These are phyloP conservation scores for Epipyxis sp. DNA, from an alignment of 108 stramenopile species.

Conservation along the genomic window DNA sequence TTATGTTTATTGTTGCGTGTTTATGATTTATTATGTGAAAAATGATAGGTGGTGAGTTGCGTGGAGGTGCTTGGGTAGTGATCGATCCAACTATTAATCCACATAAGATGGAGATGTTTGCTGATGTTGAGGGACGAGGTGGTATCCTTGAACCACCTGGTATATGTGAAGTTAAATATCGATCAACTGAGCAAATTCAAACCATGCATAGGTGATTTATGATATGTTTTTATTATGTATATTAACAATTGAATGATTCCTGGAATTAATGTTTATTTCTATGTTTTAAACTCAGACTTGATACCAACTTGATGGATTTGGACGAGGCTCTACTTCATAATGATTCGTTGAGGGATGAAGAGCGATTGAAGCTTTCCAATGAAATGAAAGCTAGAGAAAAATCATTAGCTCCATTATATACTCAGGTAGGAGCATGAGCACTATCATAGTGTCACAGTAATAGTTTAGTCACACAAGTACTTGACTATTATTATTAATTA, in stretches of 20 bases:
- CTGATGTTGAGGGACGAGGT: conserved; percentile 80
- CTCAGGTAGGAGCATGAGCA: too few relatives aligned
- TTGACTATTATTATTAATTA: too few relatives aligned
- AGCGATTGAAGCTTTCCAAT: conserved; percentile 52
- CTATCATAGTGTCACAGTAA: too few relatives aligned
- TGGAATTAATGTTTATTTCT: conserved; percentile 74
- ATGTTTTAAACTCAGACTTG: too few relatives aligned
- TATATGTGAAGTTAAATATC: conserved; percentile 59
- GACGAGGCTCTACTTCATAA: conserved; percentile 61
- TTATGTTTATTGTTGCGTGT: too few relatives aligned
- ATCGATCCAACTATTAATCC: conserved; percentile 96
- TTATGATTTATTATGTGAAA: too few relatives aligned
- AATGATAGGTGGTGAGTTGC: too few relatives aligned
- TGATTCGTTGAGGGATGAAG: neutral
- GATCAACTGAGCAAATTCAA: conserved; percentile 42
- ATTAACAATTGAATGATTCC: conserved; percentile 75
- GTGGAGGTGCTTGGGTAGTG: conserved; percentile 97
- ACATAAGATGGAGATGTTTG: conserved; percentile 97
- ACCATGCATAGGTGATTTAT: conserved; percentile 51
- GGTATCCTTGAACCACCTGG: conserved; percentile 75
- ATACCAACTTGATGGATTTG: conserved; percentile 70
- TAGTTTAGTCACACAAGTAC: too few relatives aligned
- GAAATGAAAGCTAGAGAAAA: conserved; percentile 87
- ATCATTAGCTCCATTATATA: conserved; percentile 79
- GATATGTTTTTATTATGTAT: neutral